These are phyloP conservation scores for Clarireedia monteithiana DNA, from an alignment of 2,329 filamentous ascomycete species.

Conservation along the genomic window DNA sequence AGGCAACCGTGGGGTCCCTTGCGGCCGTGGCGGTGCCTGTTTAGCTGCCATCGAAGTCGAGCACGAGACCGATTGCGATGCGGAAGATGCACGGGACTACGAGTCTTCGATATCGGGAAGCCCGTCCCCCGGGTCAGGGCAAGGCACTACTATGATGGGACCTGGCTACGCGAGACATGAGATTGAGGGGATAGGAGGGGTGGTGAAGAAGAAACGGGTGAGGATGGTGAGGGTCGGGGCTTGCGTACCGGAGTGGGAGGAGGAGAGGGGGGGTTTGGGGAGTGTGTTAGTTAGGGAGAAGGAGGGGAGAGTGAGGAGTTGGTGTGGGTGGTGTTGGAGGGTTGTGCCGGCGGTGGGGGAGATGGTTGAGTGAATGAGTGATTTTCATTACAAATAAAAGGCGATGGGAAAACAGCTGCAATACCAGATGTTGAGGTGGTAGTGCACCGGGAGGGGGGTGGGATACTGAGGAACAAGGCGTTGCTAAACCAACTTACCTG, in stretches of 20 bases:
- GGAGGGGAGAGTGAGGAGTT: constrained; percentile 61
- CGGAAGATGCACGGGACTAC: constrained; percentile 52
- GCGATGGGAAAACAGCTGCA: too few relatives aligned
- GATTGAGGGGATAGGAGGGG: constrained; percentile 82
- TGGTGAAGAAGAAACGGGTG: constrained; percentile 82
- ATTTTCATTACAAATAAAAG: not conserved
- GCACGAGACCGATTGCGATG: constrained; percentile 78
- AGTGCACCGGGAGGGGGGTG: too few relatives aligned
- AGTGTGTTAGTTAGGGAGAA: constrained; percentile 65
- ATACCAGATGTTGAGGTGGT: not conserved
- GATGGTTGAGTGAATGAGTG: constrained; percentile 11
- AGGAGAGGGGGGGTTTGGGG: constrained; percentile 56
- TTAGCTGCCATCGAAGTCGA: constrained; percentile 71
- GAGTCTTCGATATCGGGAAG: too few relatives aligned
- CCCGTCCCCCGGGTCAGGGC: constrained; percentile 8
- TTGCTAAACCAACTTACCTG: too few relatives aligned
- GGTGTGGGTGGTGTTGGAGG: constrained; percentile 87
- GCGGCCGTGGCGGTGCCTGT: constrained; percentile 70
- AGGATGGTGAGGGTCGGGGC: constrained; percentile 74
- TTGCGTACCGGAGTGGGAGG: constrained; percentile 78
- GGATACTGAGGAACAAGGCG: too few relatives aligned
- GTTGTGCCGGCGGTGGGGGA: constrained; percentile 57
- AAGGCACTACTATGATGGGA: constrained; percentile 32
- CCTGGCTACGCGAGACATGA: constrained; percentile 80
- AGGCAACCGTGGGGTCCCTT: constrained; percentile 80